Evolutionary conservation across 2,329 filamentous ascomycete species (phyloP).

Genomic region (Colletotrichum plurivorum): DNA sequence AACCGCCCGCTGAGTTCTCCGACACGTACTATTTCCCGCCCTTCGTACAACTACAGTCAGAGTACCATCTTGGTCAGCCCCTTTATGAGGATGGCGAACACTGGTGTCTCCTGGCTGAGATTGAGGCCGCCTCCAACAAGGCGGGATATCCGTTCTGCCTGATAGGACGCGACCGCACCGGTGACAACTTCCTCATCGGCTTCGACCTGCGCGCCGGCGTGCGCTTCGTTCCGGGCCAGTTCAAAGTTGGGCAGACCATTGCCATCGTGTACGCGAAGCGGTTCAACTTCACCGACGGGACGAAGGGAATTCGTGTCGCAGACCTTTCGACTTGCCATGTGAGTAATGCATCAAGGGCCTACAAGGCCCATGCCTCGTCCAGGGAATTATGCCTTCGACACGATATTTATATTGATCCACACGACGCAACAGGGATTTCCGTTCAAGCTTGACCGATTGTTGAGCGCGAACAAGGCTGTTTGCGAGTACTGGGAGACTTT

Average conservation of each 20-base stretch:
- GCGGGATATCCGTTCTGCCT: neutral
- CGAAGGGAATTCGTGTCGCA: slow-evolving; percentile 3
- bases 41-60: slow-evolving; percentile 3
- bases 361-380: neutral
- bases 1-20: slow-evolving; percentile 6
- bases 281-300: slow-evolving; percentile 4
- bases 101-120: slow-evolving; percentile 15
- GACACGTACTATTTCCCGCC: slow-evolving; percentile 15
- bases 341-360: neutral
- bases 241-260: slow-evolving; percentile 12
- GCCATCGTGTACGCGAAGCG: slow-evolving; percentile 12
- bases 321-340: slow-evolving; percentile 11
- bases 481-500: slow-evolving; percentile 18
- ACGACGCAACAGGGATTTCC: slow-evolving; percentile 2
- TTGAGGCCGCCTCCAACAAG: slow-evolving; percentile 7
- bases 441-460: neutral
- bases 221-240: neutral
- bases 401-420: no score
- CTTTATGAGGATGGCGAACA: slow-evolving; percentile 7
- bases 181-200: slow-evolving; percentile 10
- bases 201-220: slow-evolving; percentile 3
- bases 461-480: neutral
- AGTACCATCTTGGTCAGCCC: slow-evolving; percentile 9
- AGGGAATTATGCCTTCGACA: neutral
- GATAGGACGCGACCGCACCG: neutral